Conservation (phyloP, 75 land plant species). For the Sequoiadendron giganteum region DNA sequence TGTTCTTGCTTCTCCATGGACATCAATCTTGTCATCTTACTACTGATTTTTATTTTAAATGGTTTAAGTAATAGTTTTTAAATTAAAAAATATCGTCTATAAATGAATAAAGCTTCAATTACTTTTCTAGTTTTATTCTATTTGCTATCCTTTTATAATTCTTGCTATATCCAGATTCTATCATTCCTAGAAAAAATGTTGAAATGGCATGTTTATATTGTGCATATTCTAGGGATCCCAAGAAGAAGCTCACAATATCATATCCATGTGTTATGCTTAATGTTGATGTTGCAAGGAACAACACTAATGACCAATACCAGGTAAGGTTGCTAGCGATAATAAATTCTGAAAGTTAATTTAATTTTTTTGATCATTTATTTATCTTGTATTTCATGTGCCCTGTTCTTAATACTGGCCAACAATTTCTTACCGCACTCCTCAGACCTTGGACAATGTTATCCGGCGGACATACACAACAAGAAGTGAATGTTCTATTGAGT, state of each 20-base stretch:
- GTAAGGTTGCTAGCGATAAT: conserved; percentile 22
- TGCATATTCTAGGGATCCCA: conserved; percentile 50
- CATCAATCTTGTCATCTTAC: not conserved
- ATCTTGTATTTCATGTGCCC: not conserved
- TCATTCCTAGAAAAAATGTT: not conserved
- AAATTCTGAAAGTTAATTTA: not conserved
- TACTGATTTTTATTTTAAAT: not conserved
- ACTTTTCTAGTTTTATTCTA: not conserved
- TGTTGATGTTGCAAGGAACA: conserved; percentile 98
- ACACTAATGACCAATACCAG: conserved; percentile 99
- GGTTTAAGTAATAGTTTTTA: not conserved
- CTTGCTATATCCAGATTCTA: not conserved
- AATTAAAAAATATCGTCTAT: not conserved
- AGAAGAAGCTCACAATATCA: conserved; percentile 90
- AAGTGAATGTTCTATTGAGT: conserved; percentile 99
- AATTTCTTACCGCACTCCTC: conserved; percentile 1
- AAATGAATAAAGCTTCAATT: not conserved
- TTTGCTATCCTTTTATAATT: not conserved
- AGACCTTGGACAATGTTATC: conserved; percentile 79
- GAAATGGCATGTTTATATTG: not conserved
- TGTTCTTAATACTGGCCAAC: not conserved
- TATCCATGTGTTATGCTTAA: conserved; percentile 99
- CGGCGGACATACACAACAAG: conserved; percentile 77
- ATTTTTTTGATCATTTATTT: not conserved
- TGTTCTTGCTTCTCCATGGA: not conserved